Base-by-base conservation (phyloP, 768 basidiomycete genomes). In the Termitomyces sp. region DNA sequence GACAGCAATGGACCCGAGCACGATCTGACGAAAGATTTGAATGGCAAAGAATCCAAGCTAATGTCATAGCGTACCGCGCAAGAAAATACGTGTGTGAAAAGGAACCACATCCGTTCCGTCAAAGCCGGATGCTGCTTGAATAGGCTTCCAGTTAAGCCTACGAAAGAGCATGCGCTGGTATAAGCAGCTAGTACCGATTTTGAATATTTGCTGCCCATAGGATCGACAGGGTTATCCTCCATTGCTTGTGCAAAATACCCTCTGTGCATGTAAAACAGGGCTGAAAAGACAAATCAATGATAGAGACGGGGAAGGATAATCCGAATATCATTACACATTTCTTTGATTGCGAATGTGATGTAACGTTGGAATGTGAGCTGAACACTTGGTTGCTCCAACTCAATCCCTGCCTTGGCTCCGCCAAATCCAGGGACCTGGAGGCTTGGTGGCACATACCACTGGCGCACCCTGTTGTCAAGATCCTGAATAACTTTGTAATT, bases 241-340 rank as follows among this genome's bases (percentile, higher is more conserved):
- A 89, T 68, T 0, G 86, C 86, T 56, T 83, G 81, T 1, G 85
- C 86, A 65, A 89, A 89, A 74, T 85, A 89, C 6, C 85, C 86
- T 49, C 87, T 79, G 69, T 89, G 86, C 77, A 89, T 84, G 62
- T 88, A 88, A 64, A 88, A 86, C 29, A 87, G 68, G 13, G 82
- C 86, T 87, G 60, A 34, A 47, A 49, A 26, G 37, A 31, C 54
- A 60, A 59, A 12, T 46, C 41, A 51, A 53, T 16, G 22, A 56
- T 20, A 36, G 26, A 31, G 31, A 31, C 13, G 12, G 22, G 13
- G 3, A 29, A 26, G 42, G 39, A 24, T 39, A 29, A 42, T 58
- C 16, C 47, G 41, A n/a, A 15, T n/a, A n/a, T 22, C 68, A 80
- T 63, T 63, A 85, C 87, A 80, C 37, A 87, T 87, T 68, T 88